Base-by-base conservation (phyloP, 2,329 filamentous ascomycete species). In the Aureobasidium zeae region DNA sequence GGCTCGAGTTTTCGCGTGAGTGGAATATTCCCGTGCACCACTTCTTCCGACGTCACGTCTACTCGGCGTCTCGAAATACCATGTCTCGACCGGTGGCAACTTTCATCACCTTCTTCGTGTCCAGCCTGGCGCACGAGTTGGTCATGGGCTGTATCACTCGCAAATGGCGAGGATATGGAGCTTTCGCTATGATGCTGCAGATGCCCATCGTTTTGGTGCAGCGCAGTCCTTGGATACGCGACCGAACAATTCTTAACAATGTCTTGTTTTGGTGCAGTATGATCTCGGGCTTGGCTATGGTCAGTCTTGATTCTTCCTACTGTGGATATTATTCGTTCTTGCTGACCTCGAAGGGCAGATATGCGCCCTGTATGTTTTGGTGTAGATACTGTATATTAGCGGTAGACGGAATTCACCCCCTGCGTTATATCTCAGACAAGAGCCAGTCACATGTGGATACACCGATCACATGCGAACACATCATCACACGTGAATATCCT, bases 21-120 rank as follows among this genome's bases (percentile, higher is more conserved):
- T 96, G 91, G 89, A 96, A 96, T 61, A 78, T 94, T n/a, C 89
- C 89, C 32, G 89, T 95, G 5, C 91, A 96, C 66, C 83, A 88
- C 58, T 98, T 95, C 68, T 82, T 96, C 55, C 81, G 88, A 6
- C 77, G 91, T 17, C 91, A 98, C 63, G 89, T 98, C 51, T 98
- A 96, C 65, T 82, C 79, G 46, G 87, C 87, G 2, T 83, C 81
- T 10, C 73, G 84, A 8, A 77, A 80, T 10, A 79, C 82, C 53
- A 80, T 93, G 55, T 88, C 86, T 15, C 78, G 80, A 46, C 72
- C 75, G 12, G 71, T 82, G 45, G 88, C 91, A 19, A 96, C 88
- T 19, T 67, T 87, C 49, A 84, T 94, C 53, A 96, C 91, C 0
- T 96, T 98, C 58, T 66, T 96, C 46, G 83, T 96, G 55, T 88